Percentiles rank a stretch among this genome's conserved stretches.
Evolutionary conservation across 140 eudicot species (phyloP).

Genomic region (Ambrosia hybrid): DNA sequence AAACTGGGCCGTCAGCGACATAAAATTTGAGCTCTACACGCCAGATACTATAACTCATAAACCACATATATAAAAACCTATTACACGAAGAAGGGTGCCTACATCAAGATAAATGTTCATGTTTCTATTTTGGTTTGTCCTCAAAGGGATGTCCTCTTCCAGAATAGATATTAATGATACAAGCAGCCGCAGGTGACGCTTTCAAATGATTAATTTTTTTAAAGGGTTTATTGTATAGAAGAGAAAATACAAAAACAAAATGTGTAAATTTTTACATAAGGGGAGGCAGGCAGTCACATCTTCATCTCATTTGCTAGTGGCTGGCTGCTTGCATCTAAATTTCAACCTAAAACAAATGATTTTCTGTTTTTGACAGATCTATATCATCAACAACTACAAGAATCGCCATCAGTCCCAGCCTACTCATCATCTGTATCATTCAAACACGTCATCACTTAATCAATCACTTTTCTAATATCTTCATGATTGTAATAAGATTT

Average conservation of each 20-base stretch:
- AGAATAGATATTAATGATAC: too few relatives aligned
- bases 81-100: too few relatives aligned
- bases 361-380: not conserved
- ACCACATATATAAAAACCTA: too few relatives aligned
- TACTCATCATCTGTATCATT: constrained; percentile 37
- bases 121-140: too few relatives aligned
- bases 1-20: too few relatives aligned
- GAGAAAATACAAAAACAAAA: not conserved
- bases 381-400: constrained; percentile 28
- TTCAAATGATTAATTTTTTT: not conserved
- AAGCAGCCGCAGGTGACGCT: not conserved
- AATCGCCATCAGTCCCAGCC: not conserved
- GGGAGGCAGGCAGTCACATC: not conserved
- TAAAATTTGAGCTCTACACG: too few relatives aligned
- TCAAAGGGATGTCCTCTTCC: too few relatives aligned
- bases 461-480: too few relatives aligned
- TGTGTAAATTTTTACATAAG: not conserved
- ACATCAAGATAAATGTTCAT: too few relatives aligned
- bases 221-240: not conserved
- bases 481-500: not conserved
- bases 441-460: not conserved
- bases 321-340: not conserved
- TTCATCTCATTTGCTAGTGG: not conserved
- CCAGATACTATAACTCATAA: too few relatives aligned
- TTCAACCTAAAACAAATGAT: constrained; percentile 14